Evolutionary conservation across 495 filamentous ascomycete genomes (phyloP).

Genomic region (Talaromyces ruber): DNA sequence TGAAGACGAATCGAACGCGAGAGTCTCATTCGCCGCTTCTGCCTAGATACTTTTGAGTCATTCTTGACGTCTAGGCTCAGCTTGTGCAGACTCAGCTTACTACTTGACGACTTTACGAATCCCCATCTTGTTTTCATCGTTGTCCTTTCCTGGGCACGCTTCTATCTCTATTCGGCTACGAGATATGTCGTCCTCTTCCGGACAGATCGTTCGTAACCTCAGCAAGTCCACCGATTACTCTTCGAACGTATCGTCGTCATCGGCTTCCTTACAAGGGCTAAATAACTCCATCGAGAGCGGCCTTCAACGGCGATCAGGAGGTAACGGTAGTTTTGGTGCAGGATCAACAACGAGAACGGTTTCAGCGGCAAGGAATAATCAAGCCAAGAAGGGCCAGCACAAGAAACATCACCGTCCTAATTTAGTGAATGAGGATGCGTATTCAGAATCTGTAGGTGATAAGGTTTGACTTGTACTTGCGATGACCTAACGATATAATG

Average conservation of each 20-base stretch:
- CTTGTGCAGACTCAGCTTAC: not conserved
- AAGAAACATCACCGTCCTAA: conserved; percentile 48
- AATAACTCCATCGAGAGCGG: conserved; percentile 35
- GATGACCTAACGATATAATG: not conserved
- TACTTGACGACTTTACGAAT: not conserved
- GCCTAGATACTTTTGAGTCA: not conserved
- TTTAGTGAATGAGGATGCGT: conserved; percentile 67
- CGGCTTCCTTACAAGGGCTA: conserved; percentile 30
- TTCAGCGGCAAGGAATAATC: conserved; percentile 57
- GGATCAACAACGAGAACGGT: conserved; percentile 46
- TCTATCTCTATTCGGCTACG: not conserved
- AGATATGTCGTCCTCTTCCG: conserved; percentile 44
- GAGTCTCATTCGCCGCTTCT: not conserved
- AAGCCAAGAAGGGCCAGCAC: conserved; percentile 67
- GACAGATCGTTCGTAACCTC: conserved; percentile 28
- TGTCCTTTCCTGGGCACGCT: not conserved
- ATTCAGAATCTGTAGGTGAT: conserved; percentile 64
- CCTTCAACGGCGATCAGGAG: conserved; percentile 52
- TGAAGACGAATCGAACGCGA: not conserved
- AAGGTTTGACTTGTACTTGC: conserved; percentile 2
- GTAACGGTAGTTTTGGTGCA: conserved; percentile 55
- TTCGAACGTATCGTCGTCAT: conserved; percentile 25
- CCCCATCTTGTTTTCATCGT: not conserved
- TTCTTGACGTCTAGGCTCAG: not conserved
- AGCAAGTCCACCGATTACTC: conserved; percentile 32